phyloP scores from a whole-genome alignment of 345 rosid genomes.

The Salix exigua region DNA sequence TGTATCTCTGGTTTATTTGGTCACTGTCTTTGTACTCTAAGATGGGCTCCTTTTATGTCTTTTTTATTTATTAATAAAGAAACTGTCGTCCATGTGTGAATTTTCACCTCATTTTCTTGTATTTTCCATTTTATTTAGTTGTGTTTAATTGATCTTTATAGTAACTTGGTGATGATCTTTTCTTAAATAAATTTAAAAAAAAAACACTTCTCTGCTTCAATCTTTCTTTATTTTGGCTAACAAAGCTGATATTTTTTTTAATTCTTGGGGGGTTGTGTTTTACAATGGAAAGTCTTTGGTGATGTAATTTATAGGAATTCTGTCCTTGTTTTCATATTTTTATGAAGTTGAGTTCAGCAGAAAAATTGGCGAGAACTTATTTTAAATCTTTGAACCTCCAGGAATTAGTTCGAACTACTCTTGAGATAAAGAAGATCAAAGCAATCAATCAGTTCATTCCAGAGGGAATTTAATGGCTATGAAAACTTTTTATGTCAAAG shows the following conservation, averaged over 20 bases:
- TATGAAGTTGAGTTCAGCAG: neutral
- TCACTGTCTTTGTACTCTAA: neutral
- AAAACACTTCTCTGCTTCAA: neutral
- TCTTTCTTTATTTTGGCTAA: neutral
- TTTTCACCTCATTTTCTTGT: constrained; percentile 5
- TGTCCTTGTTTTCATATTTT: neutral
- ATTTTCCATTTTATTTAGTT: neutral
- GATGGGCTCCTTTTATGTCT: neutral
- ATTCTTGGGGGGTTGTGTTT: neutral
- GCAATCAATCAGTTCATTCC: constrained; percentile 3
- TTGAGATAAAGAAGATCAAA: constrained; percentile 6
- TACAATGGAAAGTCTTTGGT: neutral
- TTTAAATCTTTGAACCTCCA: constrained; percentile 15
- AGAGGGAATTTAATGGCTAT: constrained; percentile 49
- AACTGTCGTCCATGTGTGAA: constrained; percentile 17
- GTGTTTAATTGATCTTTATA: neutral
- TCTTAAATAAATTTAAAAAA: neutral
- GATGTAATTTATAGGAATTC: neutral
- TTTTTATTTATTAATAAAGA: neutral
- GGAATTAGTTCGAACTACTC: constrained; percentile 24
- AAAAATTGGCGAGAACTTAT: neutral
- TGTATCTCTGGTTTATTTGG: neutral
- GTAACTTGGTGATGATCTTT: neutral
- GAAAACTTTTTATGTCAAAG: constrained; percentile 66
- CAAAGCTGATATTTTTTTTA: neutral